These are phyloP conservation scores for Rubia yunnanensis DNA, from an alignment of 257 asterid species.

Conservation along the genomic window DNA sequence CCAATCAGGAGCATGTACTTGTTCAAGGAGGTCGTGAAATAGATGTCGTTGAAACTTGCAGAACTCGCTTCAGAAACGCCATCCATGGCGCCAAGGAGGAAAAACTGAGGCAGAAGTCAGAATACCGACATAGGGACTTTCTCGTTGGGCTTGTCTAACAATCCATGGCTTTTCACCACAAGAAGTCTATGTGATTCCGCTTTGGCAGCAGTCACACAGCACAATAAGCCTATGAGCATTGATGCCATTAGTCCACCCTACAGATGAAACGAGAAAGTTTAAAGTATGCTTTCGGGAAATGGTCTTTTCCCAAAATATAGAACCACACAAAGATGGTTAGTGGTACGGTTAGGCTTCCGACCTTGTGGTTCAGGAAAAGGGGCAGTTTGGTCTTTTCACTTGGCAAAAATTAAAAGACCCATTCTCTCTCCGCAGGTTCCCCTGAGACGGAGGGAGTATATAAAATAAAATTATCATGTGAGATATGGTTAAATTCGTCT, in stretches of 20 bases:
- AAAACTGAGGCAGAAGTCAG: conserved; percentile 20
- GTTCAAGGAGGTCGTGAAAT: not conserved
- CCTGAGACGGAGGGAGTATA: no score
- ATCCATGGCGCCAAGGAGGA: conserved; percentile 18
- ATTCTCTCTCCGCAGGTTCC: no score
- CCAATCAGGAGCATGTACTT: conserved; percentile 13
- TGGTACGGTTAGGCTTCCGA: no score
- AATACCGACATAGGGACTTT: conserved; percentile 12
- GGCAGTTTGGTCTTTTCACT: no score
- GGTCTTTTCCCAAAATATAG: no score
- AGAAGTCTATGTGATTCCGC: conserved; percentile 31
- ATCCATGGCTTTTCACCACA: conserved; percentile 11
- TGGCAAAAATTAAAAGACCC: no score
- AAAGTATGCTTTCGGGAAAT: no score
- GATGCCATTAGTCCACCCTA: conserved; percentile 23
- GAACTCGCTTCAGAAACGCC: conserved; percentile 11
- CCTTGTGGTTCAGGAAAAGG: no score
- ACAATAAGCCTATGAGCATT: conserved; percentile 28
- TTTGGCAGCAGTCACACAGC: conserved; percentile 44
- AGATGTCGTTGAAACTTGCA: not conserved
- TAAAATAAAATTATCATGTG: no score
- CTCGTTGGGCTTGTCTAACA: conserved; percentile 14
- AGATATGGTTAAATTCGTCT: no score
- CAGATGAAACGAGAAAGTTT: no score
- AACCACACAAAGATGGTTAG: no score